These are phyloP conservation scores for Leptodermis oblonga DNA, from an alignment of 257 asterid species.

Conservation along the genomic window DNA sequence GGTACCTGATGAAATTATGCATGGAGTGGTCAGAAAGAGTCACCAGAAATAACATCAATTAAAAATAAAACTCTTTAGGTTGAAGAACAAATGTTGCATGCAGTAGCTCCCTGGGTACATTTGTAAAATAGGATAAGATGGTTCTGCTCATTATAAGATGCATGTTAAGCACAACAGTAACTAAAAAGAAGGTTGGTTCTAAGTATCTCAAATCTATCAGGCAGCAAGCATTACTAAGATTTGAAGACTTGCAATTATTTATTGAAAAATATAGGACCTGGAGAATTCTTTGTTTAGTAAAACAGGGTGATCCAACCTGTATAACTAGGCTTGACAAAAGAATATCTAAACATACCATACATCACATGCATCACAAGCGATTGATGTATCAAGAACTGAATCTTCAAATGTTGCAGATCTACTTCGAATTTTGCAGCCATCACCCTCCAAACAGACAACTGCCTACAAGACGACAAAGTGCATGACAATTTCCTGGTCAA, in stretches of 20 bases:
- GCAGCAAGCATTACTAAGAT: neutral
- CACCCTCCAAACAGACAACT: slow-evolving; percentile 96
- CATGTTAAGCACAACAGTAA: no score
- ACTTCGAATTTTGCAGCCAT: slow-evolving; percentile 83
- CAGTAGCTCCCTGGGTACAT: neutral
- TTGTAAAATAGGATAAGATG: neutral
- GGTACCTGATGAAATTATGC: slow-evolving; percentile 62
- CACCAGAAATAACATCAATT: neutral
- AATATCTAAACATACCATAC: slow-evolving; percentile 52
- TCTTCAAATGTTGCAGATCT: slow-evolving; percentile 60
- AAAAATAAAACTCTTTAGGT: neutral
- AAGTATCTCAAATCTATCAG: neutral
- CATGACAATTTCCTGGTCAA: slow-evolving; percentile 29
- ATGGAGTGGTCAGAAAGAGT: slow-evolving; percentile 21
- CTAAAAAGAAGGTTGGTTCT: neutral
- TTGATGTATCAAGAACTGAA: slow-evolving; percentile 83
- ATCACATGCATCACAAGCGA: slow-evolving; percentile 98
- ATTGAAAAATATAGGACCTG: neutral
- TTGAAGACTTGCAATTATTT: slow-evolving; percentile 3
- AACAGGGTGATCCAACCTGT: neutral
- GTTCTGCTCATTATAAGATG: neutral
- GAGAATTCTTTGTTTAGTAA: neutral
- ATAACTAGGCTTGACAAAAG: neutral
- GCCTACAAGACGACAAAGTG: slow-evolving; percentile 62
- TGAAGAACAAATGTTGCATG: neutral